Evolutionary conservation across 2,329 filamentous ascomycete genomes (phyloP).

Genomic region (Rhynchosporium secalis): DNA sequence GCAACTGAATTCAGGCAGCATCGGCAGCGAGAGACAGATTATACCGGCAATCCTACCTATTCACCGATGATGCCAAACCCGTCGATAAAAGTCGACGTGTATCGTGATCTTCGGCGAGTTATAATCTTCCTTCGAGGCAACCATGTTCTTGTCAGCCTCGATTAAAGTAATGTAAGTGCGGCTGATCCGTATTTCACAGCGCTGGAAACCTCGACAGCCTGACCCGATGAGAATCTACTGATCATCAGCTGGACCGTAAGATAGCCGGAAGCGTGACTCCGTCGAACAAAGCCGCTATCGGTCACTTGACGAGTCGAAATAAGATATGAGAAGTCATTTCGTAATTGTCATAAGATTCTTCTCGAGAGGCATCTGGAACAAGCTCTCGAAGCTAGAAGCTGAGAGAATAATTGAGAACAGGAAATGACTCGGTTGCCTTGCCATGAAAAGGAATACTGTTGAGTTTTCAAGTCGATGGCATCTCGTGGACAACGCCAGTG

Average conservation of each 20-base stretch:
- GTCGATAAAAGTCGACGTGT: background rate
- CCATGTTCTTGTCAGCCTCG: background rate
- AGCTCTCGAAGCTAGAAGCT: background rate
- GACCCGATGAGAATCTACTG: background rate
- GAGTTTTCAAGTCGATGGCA: too few relatives aligned
- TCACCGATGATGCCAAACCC: background rate
- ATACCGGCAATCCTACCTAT: too few relatives aligned
- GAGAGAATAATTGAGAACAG: background rate
- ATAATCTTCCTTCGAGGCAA: background rate
- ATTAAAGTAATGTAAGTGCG: background rate
- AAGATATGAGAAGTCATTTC: background rate
- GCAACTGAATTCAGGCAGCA: background rate
- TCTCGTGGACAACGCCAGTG: too few relatives aligned
- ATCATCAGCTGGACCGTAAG: too few relatives aligned
- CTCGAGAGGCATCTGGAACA: background rate
- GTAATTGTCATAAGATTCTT: too few relatives aligned
- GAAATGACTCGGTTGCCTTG: conserved; percentile 1
- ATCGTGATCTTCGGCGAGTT: background rate
- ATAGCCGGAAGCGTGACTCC: too few relatives aligned
- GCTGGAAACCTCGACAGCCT: background rate
- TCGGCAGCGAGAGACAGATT: background rate
- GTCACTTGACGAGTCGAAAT: background rate
- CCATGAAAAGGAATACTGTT: too few relatives aligned
- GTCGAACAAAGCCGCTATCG: too few relatives aligned
- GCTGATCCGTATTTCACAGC: background rate